Conservation (phyloP, 768 basidiomycete species). For the Mycena amicta region DNA sequence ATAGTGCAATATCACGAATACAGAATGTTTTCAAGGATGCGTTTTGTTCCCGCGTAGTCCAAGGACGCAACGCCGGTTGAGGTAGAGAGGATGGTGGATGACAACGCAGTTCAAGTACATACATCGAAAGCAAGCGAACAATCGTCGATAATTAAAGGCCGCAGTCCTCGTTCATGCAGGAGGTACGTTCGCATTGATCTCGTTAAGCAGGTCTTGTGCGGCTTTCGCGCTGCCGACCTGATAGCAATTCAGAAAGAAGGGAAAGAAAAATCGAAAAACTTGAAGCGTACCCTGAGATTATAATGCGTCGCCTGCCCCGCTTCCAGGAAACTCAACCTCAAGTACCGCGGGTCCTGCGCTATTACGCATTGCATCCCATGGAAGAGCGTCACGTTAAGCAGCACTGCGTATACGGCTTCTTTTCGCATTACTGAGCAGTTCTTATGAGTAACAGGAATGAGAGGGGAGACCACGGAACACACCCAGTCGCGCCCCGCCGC, state of each 20-base stretch:
- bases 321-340: slow-evolving; percentile 76
- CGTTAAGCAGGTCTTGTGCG: slow-evolving; percentile 67
- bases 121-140: not conserved
- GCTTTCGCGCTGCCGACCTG: slow-evolving; percentile 73
- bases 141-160: not conserved
- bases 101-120: too few relatives aligned
- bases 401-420: slow-evolving; percentile 74
- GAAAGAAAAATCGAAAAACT: slow-evolving; percentile 7
- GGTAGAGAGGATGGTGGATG: too few relatives aligned
- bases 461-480: slow-evolving; percentile 24
- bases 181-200: slow-evolving; percentile 53
- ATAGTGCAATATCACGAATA: too few relatives aligned
- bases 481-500: slow-evolving; percentile 72
- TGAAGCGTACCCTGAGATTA: slow-evolving; percentile 64
- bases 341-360: slow-evolving; percentile 78
- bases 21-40: too few relatives aligned
- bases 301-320: slow-evolving; percentile 64
- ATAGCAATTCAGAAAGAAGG: slow-evolving; percentile 8
- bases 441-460: not conserved
- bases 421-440: slow-evolving; percentile 73
- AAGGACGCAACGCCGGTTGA: too few relatives aligned
- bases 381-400: slow-evolving; percentile 78
- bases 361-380: slow-evolving; percentile 73
- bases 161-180: slow-evolving; percentile 27
- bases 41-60: too few relatives aligned